Conservation (phyloP, 805 yeast species). For the Saccharomyces cerevisiae region DNA sequence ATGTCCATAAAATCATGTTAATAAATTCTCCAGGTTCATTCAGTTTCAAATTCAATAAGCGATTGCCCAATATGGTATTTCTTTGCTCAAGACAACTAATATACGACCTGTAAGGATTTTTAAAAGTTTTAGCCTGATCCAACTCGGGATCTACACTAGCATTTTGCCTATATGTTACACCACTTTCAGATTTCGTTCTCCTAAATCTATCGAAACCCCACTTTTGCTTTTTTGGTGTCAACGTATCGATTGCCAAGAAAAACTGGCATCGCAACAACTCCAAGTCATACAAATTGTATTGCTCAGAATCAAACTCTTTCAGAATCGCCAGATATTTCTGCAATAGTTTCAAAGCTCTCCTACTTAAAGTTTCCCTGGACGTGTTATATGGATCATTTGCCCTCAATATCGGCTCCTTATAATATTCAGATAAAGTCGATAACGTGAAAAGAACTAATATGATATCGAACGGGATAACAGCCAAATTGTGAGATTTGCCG, state of each 20-base stretch:
- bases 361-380: slow-evolving; percentile 25
- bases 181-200: slow-evolving; percentile 9
- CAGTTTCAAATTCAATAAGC: slow-evolving; percentile 13
- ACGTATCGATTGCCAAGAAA: slow-evolving; percentile 17
- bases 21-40: slow-evolving; percentile 18
- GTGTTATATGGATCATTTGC: slow-evolving; percentile 21
- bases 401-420: slow-evolving; percentile 19
- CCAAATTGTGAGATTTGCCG: slow-evolving; percentile 1
- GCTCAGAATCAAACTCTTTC: slow-evolving; percentile 11
- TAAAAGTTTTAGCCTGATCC: neutral
- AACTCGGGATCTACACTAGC: neutral
- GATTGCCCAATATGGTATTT: slow-evolving; percentile 14
- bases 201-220: slow-evolving; percentile 5
- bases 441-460: slow-evolving; percentile 32
- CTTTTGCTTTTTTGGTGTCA: slow-evolving; percentile 7
- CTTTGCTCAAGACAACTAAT: slow-evolving; percentile 17
- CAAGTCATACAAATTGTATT: slow-evolving; percentile 11
- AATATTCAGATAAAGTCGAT: slow-evolving; percentile 29
- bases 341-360: slow-evolving; percentile 31
- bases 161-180: neutral
- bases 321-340: slow-evolving; percentile 13
- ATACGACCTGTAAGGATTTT: slow-evolving; percentile 20
- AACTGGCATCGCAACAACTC: slow-evolving; percentile 27
- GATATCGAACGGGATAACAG: slow-evolving; percentile 31
- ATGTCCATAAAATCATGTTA: slow-evolving; percentile 24